Percentiles rank a stretch among this genome's conserved stretches.
phyloP scores from a whole-genome alignment of 495 filamentous ascomycete species.

The Aspergillus kassunensis region DNA sequence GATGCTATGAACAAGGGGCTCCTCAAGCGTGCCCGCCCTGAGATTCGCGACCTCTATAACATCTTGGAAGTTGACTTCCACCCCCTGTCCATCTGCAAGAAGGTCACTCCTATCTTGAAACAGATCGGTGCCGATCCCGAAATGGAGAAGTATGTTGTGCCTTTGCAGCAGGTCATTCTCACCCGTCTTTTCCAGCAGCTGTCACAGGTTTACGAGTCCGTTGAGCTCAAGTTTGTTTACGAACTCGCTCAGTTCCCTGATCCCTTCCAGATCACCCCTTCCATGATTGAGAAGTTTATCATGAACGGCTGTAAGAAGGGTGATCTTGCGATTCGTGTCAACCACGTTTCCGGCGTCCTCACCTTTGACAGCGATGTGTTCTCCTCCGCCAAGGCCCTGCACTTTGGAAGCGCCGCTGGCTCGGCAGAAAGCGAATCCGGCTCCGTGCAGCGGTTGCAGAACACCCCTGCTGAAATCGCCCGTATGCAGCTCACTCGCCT shows the following conservation, averaged over 20 bases:
- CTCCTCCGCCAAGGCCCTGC: constrained; percentile 89
- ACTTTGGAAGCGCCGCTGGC: constrained; percentile 77
- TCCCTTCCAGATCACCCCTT: constrained; percentile 87
- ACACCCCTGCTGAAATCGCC: constrained; percentile 96
- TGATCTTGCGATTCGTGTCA: constrained; percentile 91
- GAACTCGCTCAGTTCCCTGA: constrained; percentile 94
- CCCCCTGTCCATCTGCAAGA: constrained; percentile 96
- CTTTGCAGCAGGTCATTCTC: constrained; percentile 96
- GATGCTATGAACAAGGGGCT: constrained; percentile 93
- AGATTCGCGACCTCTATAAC: constrained; percentile 95
- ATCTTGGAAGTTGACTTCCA: constrained; percentile 99
- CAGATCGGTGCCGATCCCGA: constrained; percentile 93
- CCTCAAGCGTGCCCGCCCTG: constrained; percentile 81
- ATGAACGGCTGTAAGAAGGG: constrained; percentile 99
- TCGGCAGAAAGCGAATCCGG: constrained; percentile 83
- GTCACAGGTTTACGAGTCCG: constrained; percentile 98
- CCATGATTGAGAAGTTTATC: constrained; percentile 98
- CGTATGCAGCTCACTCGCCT: constrained; percentile 89
- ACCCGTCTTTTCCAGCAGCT: constrained; percentile 98
- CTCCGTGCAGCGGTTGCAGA: constrained; percentile 91
- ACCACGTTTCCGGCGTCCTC: constrained; percentile 88
- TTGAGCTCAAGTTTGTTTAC: constrained; percentile 90
- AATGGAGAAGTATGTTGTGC: constrained; percentile 93
- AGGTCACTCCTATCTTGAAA: constrained; percentile 92
- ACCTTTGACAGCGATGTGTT: constrained; percentile 98